Percentiles rank a stretch among this genome's conserved stretches.
Evolutionary conservation across 805 yeast species (phyloP).

Genomic region (Maudiozyma serrabonitensis): DNA sequence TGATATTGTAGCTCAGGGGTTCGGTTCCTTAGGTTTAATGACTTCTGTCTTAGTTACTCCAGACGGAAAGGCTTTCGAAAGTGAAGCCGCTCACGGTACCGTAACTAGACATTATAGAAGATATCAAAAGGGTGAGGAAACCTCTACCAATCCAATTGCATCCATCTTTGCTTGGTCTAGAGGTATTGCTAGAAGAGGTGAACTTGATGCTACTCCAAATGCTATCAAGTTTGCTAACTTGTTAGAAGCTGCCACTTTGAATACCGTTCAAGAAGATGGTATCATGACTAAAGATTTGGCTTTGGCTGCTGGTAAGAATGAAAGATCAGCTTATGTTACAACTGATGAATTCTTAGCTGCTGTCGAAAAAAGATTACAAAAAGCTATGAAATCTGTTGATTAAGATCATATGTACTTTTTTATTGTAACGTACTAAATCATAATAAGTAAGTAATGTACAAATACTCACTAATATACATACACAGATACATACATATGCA

Average conservation of each 20-base stretch:
- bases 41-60: slow-evolving; percentile 76
- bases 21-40: slow-evolving; percentile 78
- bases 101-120: slow-evolving; percentile 81
- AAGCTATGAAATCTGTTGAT: slow-evolving; percentile 21
- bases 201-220: slow-evolving; percentile 60
- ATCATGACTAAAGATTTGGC: slow-evolving; percentile 81
- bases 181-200: slow-evolving; percentile 75
- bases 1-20: slow-evolving; percentile 81
- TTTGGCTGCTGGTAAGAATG: slow-evolving; percentile 53
- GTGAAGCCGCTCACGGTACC: slow-evolving; percentile 84
- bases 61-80: slow-evolving; percentile 77
- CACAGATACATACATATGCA: too few species aligned
- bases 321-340: slow-evolving; percentile 54
- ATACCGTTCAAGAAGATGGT: slow-evolving; percentile 64
- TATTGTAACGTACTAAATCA: neutral
- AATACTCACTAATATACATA: neutral
- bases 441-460: too few species aligned
- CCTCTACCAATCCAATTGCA: slow-evolving; percentile 79
- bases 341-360: slow-evolving; percentile 73
- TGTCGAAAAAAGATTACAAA: slow-evolving; percentile 50
- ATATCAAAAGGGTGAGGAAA: slow-evolving; percentile 72
- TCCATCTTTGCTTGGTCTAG: slow-evolving; percentile 84
- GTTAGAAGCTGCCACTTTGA: slow-evolving; percentile 58
- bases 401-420: slow-evolving; percentile 2
- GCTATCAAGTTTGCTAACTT: slow-evolving; percentile 57